Evolutionary conservation across 164 flowering plant genomes (phyloP).

Genomic region (grape (Vitis vinifera)): ASM3070453v1 NC_081821.1:18843501-18844000

Average conservation of each 20-base stretch:
- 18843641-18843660: no score
- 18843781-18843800: conserved; percentile 30
- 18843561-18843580: no score
- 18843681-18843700: no score
- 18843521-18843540: no score
- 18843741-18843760: conserved; percentile 15
- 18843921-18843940: conserved; percentile 35
- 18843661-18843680: no score
- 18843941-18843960: conserved; percentile 14
- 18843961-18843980: conserved; percentile 37
- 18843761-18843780: conserved; percentile 42
- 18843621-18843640: no score
- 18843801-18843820: conserved; percentile 30
- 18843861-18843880: conserved; percentile 33
- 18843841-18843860: conserved; percentile 17
- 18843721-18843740: not conserved
- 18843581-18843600: no score
- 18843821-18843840: conserved; percentile 32
- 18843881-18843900: conserved; percentile 28
- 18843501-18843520: no score
- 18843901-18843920: conserved; percentile 21
- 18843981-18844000: conserved; percentile 25
- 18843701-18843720: no score
- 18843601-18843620: no score
- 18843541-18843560: no score